phyloP scores from a whole-genome alignment of 169 alveolate genomes.

The Ichthyophthirius multifiliis region DNA sequence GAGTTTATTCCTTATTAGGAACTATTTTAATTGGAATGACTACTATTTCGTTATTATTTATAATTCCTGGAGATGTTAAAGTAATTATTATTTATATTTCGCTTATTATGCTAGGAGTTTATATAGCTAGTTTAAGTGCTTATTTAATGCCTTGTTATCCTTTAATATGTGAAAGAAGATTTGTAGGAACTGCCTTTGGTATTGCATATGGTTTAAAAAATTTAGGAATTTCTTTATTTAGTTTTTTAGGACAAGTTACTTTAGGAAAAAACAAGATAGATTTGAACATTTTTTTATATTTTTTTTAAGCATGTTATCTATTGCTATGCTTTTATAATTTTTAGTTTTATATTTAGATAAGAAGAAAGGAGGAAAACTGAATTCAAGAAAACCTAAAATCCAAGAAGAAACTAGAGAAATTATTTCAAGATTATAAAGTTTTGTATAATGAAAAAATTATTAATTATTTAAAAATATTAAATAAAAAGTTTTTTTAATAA shows the following conservation, averaged over 20 bases:
- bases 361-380: not conserved
- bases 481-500: too few relatives aligned
- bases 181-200: not conserved
- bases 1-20: not conserved
- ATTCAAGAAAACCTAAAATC: not conserved
- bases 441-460: too few relatives aligned
- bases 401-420: not conserved
- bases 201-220: not conserved
- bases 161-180: not conserved
- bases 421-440: too few relatives aligned
- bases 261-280: not conserved
- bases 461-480: too few relatives aligned
- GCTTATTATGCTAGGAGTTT: not conserved
- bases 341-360: not conserved
- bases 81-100: not conserved
- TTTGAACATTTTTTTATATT: not conserved
- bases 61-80: not conserved
- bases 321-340: not conserved
- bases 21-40: not conserved
- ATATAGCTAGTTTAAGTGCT: not conserved
- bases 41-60: not conserved
- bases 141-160: not conserved
- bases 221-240: not conserved
- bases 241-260: not conserved
- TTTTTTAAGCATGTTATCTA: not conserved